phyloP scores from a whole-genome alignment of 257 asterid genomes.

The Solanum paucissectum region DNA sequence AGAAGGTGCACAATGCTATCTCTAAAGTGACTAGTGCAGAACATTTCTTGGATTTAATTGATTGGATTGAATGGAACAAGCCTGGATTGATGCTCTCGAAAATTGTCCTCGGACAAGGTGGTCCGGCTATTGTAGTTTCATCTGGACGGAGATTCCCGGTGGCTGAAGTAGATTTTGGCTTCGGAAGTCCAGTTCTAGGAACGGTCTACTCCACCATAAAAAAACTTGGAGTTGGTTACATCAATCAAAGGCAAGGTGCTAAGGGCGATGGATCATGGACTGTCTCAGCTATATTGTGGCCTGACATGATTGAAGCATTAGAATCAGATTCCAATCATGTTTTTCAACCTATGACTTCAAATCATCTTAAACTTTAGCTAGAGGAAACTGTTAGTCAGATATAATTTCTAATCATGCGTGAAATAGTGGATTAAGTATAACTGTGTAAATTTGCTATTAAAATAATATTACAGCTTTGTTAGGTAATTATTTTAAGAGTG shows the following conservation, averaged over 20 bases:
- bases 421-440: no score
- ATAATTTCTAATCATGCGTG: no score
- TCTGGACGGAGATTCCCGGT: conserved; percentile 53
- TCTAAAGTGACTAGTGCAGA: conserved; percentile 21
- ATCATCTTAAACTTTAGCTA: conserved; percentile 8
- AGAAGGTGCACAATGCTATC: conserved; percentile 23
- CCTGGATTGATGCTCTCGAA: conserved; percentile 47
- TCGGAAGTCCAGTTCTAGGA: conserved; percentile 46
- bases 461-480: no score
- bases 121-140: conserved; percentile 37
- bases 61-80: conserved; percentile 56
- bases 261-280: conserved; percentile 46
- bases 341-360: conserved; percentile 33
- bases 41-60: conserved; percentile 45
- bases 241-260: conserved; percentile 45
- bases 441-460: no score
- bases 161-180: conserved; percentile 48
- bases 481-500: no score
- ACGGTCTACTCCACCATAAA: conserved; percentile 41
- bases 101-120: conserved; percentile 31
- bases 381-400: background rate
- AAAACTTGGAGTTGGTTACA: conserved; percentile 50
- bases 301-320: conserved; percentile 42
- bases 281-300: conserved; percentile 48
- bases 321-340: conserved; percentile 36